Evolutionary conservation across 495 filamentous ascomycete species (phyloP).

Genomic region (Podospora australis): DNA sequence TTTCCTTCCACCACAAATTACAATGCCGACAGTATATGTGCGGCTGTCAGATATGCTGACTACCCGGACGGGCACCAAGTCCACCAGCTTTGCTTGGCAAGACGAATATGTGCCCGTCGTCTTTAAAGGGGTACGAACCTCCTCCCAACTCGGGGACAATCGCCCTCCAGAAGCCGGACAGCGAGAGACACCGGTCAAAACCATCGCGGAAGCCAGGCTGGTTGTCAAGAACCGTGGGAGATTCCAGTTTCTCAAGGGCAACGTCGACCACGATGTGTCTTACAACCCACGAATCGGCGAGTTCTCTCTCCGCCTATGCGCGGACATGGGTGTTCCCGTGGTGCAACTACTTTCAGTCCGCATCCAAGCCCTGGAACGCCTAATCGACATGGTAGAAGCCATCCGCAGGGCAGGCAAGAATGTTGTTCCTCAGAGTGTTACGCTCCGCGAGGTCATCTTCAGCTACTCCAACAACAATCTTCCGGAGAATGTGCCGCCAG

Average conservation of each 20-base stretch:
- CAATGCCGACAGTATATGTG: conserved; percentile 38
- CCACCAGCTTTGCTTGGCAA: conserved; percentile 36
- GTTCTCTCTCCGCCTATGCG: conserved; percentile 53
- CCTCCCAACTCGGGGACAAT: conserved; percentile 13
- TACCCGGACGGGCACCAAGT: conserved; percentile 6
- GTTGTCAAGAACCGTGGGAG: conserved; percentile 29
- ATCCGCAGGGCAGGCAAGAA: conserved; percentile 45
- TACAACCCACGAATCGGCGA: conserved; percentile 51
- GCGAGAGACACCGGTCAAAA: conserved; percentile 3
- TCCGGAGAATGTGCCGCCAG: background rate
- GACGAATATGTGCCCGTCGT: conserved; percentile 47
- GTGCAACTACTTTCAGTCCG: conserved; percentile 49
- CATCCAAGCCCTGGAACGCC: conserved; percentile 53
- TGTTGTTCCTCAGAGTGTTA: conserved; percentile 48
- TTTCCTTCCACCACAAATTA: conserved; percentile 28
- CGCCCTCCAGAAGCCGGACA: conserved; percentile 5
- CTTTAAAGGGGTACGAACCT: conserved; percentile 40
- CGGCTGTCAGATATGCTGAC: conserved; percentile 38
- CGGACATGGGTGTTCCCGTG: conserved; percentile 49
- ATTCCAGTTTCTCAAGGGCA: conserved; percentile 43
- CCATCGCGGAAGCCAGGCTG: conserved; percentile 26
- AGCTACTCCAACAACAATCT: conserved; percentile 41
- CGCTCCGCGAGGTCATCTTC: conserved; percentile 57
- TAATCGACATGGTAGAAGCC: conserved; percentile 59
- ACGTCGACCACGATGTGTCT: conserved; percentile 51